A percentile compares a stretch with the other conserved stretches of the same genome.
These are phyloP conservation scores for Termitomyces sp. DNA, from an alignment of 768 basidiomycete genomes.

Conservation along the genomic window DNA sequence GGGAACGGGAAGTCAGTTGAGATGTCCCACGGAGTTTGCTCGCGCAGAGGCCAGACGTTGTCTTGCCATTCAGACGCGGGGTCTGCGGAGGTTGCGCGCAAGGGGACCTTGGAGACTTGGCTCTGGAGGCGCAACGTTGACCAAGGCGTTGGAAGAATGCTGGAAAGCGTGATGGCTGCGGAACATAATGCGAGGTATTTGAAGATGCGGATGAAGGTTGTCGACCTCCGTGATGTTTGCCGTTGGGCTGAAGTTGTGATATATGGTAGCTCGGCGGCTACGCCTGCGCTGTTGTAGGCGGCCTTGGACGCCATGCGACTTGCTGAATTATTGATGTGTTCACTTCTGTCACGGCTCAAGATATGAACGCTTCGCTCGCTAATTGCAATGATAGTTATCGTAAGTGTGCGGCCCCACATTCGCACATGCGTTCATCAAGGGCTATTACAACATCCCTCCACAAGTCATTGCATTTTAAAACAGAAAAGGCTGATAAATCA, in stretches of 20 bases:
- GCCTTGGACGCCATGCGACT: slow-evolving; percentile 15
- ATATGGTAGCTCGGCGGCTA: slow-evolving; percentile 8
- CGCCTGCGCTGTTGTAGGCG: slow-evolving; percentile 1
- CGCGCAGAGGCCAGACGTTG: slow-evolving; percentile 62
- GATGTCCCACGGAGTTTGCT: slow-evolving; percentile 67
- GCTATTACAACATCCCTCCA: no score
- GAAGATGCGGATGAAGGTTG: slow-evolving; percentile 17
- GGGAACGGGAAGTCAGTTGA: slow-evolving; percentile 74
- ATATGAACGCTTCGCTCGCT: background rate
- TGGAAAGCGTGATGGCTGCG: slow-evolving; percentile 31
- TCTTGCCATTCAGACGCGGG: slow-evolving; percentile 43
- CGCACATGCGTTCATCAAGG: background rate
- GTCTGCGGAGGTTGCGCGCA: slow-evolving; percentile 21
- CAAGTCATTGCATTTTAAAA: background rate
- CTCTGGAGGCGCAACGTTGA: slow-evolving; percentile 22
- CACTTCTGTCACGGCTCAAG: no score
- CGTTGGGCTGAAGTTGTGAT: slow-evolving; percentile 2
- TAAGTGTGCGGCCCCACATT: background rate
- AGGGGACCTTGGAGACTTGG: slow-evolving; percentile 20
- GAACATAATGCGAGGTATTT: slow-evolving; percentile 29
- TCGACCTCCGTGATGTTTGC: slow-evolving; percentile 8
- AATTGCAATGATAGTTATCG: no score
- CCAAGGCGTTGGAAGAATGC: slow-evolving; percentile 34
- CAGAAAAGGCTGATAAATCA: no score
- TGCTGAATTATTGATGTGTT: background rate